phyloP scores from a whole-genome alignment of 805 yeast species.

The Kregervanrija pseudodelftensis region DNA sequence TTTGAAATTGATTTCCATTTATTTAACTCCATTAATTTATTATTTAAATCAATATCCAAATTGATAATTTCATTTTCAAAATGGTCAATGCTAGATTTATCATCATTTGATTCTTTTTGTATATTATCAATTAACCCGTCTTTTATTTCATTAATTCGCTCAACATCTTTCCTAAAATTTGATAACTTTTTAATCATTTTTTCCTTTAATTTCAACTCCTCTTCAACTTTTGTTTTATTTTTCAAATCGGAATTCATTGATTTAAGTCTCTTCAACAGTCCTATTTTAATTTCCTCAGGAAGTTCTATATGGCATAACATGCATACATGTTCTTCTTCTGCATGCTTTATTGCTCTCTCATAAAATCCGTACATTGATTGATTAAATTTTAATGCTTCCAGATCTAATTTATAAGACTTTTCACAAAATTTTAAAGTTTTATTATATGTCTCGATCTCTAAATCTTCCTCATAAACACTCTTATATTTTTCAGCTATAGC shows the following conservation, averaged over 20 bases:
- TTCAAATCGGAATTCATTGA: constrained; percentile 7
- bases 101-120: not conserved
- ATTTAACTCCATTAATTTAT: constrained; percentile 1
- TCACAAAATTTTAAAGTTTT: constrained; percentile 48
- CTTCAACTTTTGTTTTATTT: constrained; percentile 12
- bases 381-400: constrained; percentile 60
- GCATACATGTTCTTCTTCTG: constrained; percentile 53
- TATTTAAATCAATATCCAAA: constrained; percentile 21
- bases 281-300: constrained; percentile 26
- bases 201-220: constrained; percentile 22
- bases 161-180: constrained; percentile 23
- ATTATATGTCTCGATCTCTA: constrained; percentile 42
- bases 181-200: constrained; percentile 21
- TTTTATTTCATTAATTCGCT: constrained; percentile 14
- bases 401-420: constrained; percentile 50
- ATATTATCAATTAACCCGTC: constrained; percentile 25
- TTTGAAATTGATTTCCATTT: constrained; percentile 7
- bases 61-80: constrained; percentile 7
- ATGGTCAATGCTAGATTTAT: not conserved
- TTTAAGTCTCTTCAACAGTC: too few species aligned
- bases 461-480: constrained; percentile 29
- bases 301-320: constrained; percentile 67
- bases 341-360: constrained; percentile 57
- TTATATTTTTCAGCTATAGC: constrained; percentile 7
- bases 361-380: constrained; percentile 68